phyloP scores from a whole-genome alignment of 2,329 filamentous ascomycete genomes.

The Geosmithia putterillii region DNA sequence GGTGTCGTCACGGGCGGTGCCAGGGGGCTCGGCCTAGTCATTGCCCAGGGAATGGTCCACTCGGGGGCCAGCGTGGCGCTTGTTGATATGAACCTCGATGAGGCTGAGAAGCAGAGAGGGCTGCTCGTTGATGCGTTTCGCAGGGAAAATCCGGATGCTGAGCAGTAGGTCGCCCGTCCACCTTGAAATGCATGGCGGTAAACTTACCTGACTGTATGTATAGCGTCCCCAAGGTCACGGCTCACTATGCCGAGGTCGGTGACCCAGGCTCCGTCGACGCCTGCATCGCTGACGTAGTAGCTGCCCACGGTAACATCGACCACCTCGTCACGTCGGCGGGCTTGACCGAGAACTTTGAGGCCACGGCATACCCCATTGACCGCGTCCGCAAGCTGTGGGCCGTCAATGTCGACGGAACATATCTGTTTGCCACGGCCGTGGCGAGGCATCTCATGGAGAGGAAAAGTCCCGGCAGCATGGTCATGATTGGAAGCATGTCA shows the following conservation, averaged over 20 bases:
- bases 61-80: slow-evolving; percentile 84
- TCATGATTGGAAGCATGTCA: slow-evolving; percentile 93
- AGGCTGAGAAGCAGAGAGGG: slow-evolving; percentile 66
- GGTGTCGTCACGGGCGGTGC: slow-evolving; percentile 85
- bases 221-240: slow-evolving; percentile 71
- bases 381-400: slow-evolving; percentile 88
- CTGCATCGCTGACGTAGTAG: slow-evolving; percentile 50
- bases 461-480: slow-evolving; percentile 69
- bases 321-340: slow-evolving; percentile 91
- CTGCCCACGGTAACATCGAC: slow-evolving; percentile 67
- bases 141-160: slow-evolving; percentile 65
- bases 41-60: slow-evolving; percentile 82
- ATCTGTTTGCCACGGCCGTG: slow-evolving; percentile 72
- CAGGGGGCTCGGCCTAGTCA: slow-evolving; percentile 77
- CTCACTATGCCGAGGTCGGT: slow-evolving; percentile 82
- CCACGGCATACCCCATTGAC: slow-evolving; percentile 80
- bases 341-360: slow-evolving; percentile 92
- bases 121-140: slow-evolving; percentile 65
- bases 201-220: neutral
- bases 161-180: slow-evolving; percentile 34
- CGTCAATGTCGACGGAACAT: slow-evolving; percentile 88
- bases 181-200: neutral
- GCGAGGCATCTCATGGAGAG: slow-evolving; percentile 82
- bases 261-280: slow-evolving; percentile 65
- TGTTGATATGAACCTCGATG: slow-evolving; percentile 86